These are phyloP conservation scores for Babesia ovis DNA, from an alignment of 169 alveolate genomes.

Conservation along the genomic window DNA sequence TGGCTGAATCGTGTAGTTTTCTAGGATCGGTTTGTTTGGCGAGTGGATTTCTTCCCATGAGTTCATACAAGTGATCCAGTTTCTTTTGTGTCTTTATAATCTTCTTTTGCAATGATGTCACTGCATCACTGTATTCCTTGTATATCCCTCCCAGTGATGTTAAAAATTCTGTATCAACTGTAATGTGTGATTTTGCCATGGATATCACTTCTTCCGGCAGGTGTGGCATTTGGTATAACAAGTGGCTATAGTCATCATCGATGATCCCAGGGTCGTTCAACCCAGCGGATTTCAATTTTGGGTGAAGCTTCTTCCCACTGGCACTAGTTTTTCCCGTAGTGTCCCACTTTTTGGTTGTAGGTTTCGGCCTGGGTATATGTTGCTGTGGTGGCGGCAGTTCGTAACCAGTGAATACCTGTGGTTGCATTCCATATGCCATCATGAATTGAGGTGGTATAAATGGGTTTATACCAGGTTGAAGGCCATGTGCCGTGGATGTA, in stretches of 20 bases:
- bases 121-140: conserved; percentile 32
- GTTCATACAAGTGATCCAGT: conserved; percentile 17
- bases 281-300: too few species aligned
- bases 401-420: too few species aligned
- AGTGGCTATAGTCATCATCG: background rate
- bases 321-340: too few species aligned
- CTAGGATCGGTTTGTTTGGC: conserved; percentile 51
- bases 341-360: too few species aligned
- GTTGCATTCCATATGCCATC: too few species aligned
- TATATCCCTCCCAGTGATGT: conserved; percentile 48
- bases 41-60: conserved; percentile 45
- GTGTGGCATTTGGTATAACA: background rate
- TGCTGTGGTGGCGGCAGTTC: too few species aligned
- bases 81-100: conserved; percentile 18
- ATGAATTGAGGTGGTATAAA: too few species aligned
- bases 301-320: too few species aligned
- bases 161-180: conserved; percentile 35
- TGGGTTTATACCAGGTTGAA: too few species aligned
- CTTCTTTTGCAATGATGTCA: background rate
- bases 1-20: conserved; percentile 12
- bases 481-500: too few species aligned
- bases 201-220: conserved; percentile 16
- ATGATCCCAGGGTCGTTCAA: too few species aligned
- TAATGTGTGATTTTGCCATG: conserved; percentile 31
- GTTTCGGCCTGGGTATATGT: too few species aligned